Conservation (phyloP, 352 stramenopile species). For the Hyaloperonospora arabidopsidis region DNA sequence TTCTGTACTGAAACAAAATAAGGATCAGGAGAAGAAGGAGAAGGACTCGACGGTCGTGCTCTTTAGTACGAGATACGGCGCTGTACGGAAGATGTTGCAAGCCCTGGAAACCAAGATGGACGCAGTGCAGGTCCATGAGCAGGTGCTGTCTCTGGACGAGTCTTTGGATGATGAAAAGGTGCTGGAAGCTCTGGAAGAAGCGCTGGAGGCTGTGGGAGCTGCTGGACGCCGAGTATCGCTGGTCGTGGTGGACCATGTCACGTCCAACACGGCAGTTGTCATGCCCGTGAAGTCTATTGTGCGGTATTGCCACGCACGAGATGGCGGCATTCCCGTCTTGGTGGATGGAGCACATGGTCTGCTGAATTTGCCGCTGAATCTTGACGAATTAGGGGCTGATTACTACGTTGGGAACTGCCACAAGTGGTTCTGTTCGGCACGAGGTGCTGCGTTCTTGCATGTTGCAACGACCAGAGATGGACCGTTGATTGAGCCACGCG, state of each 20-base stretch:
- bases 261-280: conserved; percentile 88
- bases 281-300: conserved; percentile 82
- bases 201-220: conserved; percentile 21
- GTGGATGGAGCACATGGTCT: conserved; percentile 90
- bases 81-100: conserved; percentile 89
- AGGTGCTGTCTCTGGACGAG: conserved; percentile 54
- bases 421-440: conserved; percentile 90
- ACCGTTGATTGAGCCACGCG: conserved; percentile 41
- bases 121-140: conserved; percentile 39
- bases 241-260: conserved; percentile 90
- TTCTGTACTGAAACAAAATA: too few relatives aligned
- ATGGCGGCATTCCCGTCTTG: conserved; percentile 45
- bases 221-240: conserved; percentile 43
- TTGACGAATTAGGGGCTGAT: conserved; percentile 68
- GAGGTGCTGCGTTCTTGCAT: conserved; percentile 85
- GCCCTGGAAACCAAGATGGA: conserved; percentile 15
- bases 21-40: too few relatives aligned
- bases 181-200: conserved; percentile 28
- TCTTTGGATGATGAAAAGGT: conserved; percentile 53
- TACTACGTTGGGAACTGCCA: conserved; percentile 93
- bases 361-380: conserved; percentile 69
- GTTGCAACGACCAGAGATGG: conserved; percentile 26
- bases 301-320: conserved; percentile 36
- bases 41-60: conserved; percentile 56
- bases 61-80: conserved; percentile 86